Conservation (phyloP, 129 eudicot genomes). For the Artemisia annua region DNA sequence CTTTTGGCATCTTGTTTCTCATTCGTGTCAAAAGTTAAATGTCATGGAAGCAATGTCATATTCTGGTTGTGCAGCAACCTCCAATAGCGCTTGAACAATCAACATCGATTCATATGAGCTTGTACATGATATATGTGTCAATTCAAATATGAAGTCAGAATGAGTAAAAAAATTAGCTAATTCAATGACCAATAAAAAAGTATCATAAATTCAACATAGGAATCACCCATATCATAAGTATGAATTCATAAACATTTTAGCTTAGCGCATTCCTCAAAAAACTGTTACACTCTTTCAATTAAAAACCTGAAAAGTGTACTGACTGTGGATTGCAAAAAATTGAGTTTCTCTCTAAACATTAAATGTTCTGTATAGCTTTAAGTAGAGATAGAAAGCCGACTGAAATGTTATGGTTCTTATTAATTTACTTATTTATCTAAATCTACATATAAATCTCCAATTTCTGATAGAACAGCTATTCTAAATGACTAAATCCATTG, state of each 20-base stretch:
- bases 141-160: neutral
- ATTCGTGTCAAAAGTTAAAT: slow-evolving; percentile 97
- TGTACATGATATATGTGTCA: slow-evolving; percentile 34
- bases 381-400: slow-evolving; percentile 9
- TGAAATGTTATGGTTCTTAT: neutral
- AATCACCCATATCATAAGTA: slow-evolving; percentile 97
- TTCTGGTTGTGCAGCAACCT: slow-evolving; percentile 98
- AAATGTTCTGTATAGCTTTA: neutral
- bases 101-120: slow-evolving; percentile 94
- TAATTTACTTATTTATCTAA: slow-evolving; percentile 7
- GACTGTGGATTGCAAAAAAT: slow-evolving; percentile 8
- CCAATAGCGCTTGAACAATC: slow-evolving; percentile 91
- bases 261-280: neutral
- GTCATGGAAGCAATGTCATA: slow-evolving; percentile 99
- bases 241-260: slow-evolving; percentile 3
- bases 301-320: neutral
- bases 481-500: neutral
- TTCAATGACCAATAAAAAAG: slow-evolving; percentile 12
- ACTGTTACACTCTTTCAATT: neutral
- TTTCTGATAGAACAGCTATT: no score
- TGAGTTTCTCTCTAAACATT: slow-evolving; percentile 2
- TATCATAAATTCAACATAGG: slow-evolving; percentile 80
- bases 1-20: no score
- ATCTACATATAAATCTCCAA: no score
- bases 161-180: slow-evolving; percentile 7